phyloP scores from a whole-genome alignment of 805 yeast genomes.

The Schwanniomyces polymorphus region DNA sequence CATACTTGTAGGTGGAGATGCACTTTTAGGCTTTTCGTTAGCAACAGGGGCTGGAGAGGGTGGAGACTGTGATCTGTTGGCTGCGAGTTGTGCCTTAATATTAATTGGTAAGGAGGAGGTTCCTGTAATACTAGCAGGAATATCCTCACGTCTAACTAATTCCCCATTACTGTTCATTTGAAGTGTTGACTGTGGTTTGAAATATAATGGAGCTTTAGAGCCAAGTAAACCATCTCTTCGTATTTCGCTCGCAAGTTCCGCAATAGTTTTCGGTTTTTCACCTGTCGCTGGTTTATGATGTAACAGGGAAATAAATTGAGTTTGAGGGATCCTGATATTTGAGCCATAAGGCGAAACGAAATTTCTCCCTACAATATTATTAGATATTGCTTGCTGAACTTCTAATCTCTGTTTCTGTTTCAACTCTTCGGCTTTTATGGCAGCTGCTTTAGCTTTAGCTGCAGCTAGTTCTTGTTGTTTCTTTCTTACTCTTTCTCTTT shows the following conservation, averaged over 20 bases:
- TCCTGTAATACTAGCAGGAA: slow-evolving; percentile 8
- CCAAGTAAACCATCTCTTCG: slow-evolving; percentile 29
- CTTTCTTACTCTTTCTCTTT: slow-evolving; percentile 69
- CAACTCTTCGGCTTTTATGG: slow-evolving; percentile 51
- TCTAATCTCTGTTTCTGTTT: slow-evolving; percentile 41
- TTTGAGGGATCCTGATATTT: slow-evolving; percentile 20
- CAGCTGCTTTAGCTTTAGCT: slow-evolving; percentile 58
- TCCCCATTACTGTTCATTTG: slow-evolving; percentile 9
- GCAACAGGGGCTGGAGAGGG: background rate
- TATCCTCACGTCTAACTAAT: slow-evolving; percentile 4
- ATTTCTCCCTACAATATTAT: slow-evolving; percentile 23
- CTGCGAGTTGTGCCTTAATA: slow-evolving; percentile 49
- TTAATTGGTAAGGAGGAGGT: slow-evolving; percentile 12
- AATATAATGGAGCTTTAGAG: slow-evolving; percentile 33
- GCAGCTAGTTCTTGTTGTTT: slow-evolving; percentile 66
- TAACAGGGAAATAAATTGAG: slow-evolving; percentile 19
- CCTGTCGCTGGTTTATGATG: slow-evolving; percentile 16
- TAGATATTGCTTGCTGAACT: slow-evolving; percentile 25
- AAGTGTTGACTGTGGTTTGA: slow-evolving; percentile 22
- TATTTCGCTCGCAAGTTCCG: slow-evolving; percentile 43
- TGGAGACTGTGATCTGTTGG: slow-evolving; percentile 34
- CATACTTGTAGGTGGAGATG: slow-evolving; percentile 19
- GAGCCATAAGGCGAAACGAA: slow-evolving; percentile 25
- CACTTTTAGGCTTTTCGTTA: background rate
- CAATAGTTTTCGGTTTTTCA: slow-evolving; percentile 39